phyloP scores from a whole-genome alignment of 2,329 filamentous ascomycete genomes.

The Dissoconium aciculare region DNA sequence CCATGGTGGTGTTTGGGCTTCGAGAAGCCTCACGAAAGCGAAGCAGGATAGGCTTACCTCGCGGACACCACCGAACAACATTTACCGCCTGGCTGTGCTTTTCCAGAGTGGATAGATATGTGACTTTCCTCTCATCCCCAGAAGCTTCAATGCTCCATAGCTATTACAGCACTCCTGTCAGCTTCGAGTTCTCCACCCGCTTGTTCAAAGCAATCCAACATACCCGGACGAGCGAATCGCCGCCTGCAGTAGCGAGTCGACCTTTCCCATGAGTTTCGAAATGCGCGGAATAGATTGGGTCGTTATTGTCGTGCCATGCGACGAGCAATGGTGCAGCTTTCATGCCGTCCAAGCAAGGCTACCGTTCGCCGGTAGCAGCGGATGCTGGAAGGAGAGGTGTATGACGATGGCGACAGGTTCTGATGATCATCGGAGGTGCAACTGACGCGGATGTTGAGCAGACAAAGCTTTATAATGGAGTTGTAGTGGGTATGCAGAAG shows the following conservation, averaged over 20 bases:
- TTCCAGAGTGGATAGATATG: slow-evolving; percentile 77
- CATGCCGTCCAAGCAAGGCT: too few relatives aligned
- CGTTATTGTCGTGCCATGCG: slow-evolving; percentile 96
- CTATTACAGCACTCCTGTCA: slow-evolving; percentile 38
- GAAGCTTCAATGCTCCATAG: slow-evolving; percentile 81
- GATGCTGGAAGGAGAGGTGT: too few relatives aligned
- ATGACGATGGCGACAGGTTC: too few relatives aligned
- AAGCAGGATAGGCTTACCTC: slow-evolving; percentile 43
- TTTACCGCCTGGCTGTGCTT: slow-evolving; percentile 98
- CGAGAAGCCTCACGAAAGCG: background rate
- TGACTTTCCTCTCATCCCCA: slow-evolving; percentile 75
- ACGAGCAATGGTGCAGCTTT: slow-evolving; percentile 93
- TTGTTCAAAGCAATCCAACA: slow-evolving; percentile 21
- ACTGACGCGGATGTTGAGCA: too few relatives aligned
- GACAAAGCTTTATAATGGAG: too few relatives aligned
- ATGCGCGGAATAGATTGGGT: slow-evolving; percentile 92
- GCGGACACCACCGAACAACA: slow-evolving; percentile 88
- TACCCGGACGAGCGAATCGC: slow-evolving; percentile 92
- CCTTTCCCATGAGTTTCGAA: slow-evolving; percentile 89
- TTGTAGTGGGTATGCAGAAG: too few relatives aligned
- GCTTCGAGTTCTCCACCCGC: slow-evolving; percentile 6
- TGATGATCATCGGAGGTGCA: too few relatives aligned
- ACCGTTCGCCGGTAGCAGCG: too few relatives aligned
- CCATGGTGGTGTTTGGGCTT: slow-evolving; percentile 1
- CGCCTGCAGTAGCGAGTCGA: slow-evolving; percentile 80